These are phyloP conservation scores for Phytomonas sp. DNA, from an alignment of 208 protist genomes.

Conservation along the genomic window DNA sequence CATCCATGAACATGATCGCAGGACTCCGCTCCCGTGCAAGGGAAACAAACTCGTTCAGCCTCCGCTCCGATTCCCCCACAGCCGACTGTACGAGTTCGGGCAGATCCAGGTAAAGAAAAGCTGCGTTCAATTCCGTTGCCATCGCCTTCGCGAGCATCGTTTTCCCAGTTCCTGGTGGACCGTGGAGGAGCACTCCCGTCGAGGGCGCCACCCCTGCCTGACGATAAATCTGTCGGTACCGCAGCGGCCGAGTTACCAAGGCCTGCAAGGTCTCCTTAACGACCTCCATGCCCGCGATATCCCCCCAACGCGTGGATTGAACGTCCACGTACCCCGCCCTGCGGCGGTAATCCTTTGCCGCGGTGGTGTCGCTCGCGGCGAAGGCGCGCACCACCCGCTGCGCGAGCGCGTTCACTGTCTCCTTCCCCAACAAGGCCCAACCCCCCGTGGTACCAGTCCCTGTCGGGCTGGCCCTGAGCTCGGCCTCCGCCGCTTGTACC, in stretches of 20 bases:
- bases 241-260: conserved; percentile 38
- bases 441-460: too few relatives aligned
- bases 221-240: conserved; percentile 14
- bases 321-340: conserved; percentile 73
- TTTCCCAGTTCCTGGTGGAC: conserved; percentile 90
- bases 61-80: conserved; percentile 87
- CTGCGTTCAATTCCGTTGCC: conserved; percentile 78
- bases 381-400: conserved; percentile 35
- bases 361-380: conserved; percentile 28
- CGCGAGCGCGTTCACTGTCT: conserved; percentile 16
- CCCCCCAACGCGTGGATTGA: conserved; percentile 47
- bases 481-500: too few relatives aligned
- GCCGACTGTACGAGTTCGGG: conserved; percentile 80
- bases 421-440: too few relatives aligned
- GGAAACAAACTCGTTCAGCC: conserved; percentile 77
- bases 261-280: conserved; percentile 46
- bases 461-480: too few relatives aligned
- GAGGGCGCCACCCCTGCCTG: conserved; percentile 62
- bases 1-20: conserved; percentile 91
- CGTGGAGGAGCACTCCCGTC: conserved; percentile 84
- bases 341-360: conserved; percentile 34
- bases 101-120: conserved; percentile 88
- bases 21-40: conserved; percentile 69
- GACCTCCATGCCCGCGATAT: conserved; percentile 66
- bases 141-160: conserved; percentile 90